Evolutionary conservation across 2,329 filamentous ascomycete genomes (phyloP).

Genomic region (Aspergillus pseudoglaucus): DNA sequence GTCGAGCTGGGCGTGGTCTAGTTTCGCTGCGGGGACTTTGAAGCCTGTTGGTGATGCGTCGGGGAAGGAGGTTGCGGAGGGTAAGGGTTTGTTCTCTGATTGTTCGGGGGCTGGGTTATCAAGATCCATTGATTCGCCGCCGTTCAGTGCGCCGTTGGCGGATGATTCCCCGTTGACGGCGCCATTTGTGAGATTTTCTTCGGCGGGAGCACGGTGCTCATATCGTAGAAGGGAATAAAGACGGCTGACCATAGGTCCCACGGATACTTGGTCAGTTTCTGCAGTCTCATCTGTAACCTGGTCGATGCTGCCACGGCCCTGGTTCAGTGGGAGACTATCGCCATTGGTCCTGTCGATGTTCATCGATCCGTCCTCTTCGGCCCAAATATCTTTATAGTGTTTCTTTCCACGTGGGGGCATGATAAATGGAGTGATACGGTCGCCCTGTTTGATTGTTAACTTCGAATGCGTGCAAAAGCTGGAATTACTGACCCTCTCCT

Average conservation of each 20-base stretch:
- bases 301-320: constrained; percentile 78
- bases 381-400: constrained; percentile 86
- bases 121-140: constrained; percentile 43
- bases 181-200: constrained; percentile 52
- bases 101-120: constrained; percentile 45
- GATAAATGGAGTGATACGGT: constrained; percentile 74
- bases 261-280: constrained; percentile 82
- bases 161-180: constrained; percentile 48
- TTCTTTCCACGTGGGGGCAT: constrained; percentile 79
- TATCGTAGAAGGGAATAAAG: constrained; percentile 75
- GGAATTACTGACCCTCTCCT: constrained; percentile 58
- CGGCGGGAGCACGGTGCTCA: constrained; percentile 49
- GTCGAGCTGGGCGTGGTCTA: constrained; percentile 82
- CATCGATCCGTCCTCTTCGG: constrained; percentile 82
- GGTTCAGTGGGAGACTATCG: constrained; percentile 63
- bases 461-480: neutral
- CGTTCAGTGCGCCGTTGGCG: constrained; percentile 42
- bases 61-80: constrained; percentile 71
- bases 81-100: constrained; percentile 39
- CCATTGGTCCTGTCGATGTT: constrained; percentile 61
- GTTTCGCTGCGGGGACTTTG: constrained; percentile 70
- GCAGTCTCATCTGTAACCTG: constrained; percentile 78
- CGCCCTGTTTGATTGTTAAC: constrained; percentile 48
- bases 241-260: constrained; percentile 77
- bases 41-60: constrained; percentile 70